A percentile compares a stretch with the other conserved stretches of the same genome.
Conservation (phyloP, 345 rosid genomes). For the Sonneratia caseolaris region DNA sequence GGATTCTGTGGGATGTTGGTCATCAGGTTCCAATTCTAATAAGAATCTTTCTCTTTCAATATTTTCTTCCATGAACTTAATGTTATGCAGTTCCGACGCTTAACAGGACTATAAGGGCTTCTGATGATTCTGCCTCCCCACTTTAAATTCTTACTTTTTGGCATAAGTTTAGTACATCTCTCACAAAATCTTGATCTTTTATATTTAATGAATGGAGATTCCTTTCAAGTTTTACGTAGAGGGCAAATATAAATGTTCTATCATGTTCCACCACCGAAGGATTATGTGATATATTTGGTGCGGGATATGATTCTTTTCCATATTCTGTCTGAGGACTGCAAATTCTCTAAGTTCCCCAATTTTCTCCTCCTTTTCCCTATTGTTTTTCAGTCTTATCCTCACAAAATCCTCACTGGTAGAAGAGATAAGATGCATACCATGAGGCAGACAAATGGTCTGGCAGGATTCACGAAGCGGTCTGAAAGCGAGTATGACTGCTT, state of each 20-base stretch:
- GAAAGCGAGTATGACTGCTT: slow-evolving; percentile 94
- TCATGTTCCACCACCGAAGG: too few relatives aligned
- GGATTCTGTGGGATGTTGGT: slow-evolving; percentile 95
- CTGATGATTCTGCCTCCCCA: too few relatives aligned
- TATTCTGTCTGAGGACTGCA: neutral
- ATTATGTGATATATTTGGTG: too few relatives aligned
- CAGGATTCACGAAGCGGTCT: slow-evolving; percentile 80
- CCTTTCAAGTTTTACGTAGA: too few relatives aligned
- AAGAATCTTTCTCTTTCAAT: neutral
- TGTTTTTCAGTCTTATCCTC: slow-evolving; percentile 70
- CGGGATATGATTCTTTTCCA: too few relatives aligned
- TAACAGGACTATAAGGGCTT: too few relatives aligned
- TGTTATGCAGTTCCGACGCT: neutral
- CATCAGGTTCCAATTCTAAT: slow-evolving; percentile 54
- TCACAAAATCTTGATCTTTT: too few relatives aligned
- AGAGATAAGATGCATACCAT: slow-evolving; percentile 86
- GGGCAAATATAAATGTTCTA: too few relatives aligned
- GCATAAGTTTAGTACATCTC: too few relatives aligned
- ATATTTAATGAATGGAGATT: too few relatives aligned
- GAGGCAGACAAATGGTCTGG: slow-evolving; percentile 80
- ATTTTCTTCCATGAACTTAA: neutral
- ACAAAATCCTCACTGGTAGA: slow-evolving; percentile 90
- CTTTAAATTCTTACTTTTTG: too few relatives aligned
- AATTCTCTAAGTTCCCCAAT: neutral
- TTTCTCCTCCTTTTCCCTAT: neutral